Evolutionary conservation across 495 filamentous ascomycete genomes (phyloP), one percentile per base, ranked within the genome.

Genomic region (Penicillium waksmanii): DNA sequence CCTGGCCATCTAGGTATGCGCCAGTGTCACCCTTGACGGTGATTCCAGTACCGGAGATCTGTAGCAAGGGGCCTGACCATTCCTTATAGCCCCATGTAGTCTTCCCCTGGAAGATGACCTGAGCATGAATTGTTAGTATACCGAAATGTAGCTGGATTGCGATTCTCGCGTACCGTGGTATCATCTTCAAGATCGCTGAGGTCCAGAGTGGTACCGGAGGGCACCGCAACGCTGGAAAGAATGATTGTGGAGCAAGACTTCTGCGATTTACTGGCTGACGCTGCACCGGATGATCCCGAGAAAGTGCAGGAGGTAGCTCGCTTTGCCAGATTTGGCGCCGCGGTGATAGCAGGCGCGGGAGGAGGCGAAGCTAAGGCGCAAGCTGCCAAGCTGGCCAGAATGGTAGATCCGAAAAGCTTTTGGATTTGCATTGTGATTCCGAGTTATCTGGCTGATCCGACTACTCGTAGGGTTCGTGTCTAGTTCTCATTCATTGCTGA

Each of bases 1-100:
- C 82, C 46, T 76, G 69, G n/a, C 74, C 70, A 62, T 84, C 70
- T 23, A 84, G 63, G 13, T 73, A 57, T 3, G 72, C 67, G n/a
- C 76, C 80, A 25, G 64, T 64, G n/a, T 73, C 74, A 31, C 76
- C 78, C 35, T 69, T 66, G 42, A 84, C 67, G 12, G 73, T 80
- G 66, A 84, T 82, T 23, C 66, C 61, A 46, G 65, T 81, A 15
- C 82, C 82, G 35, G 73, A 76, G 61, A 84, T 73, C 34, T 71
- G 68, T 52, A 84, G 60, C 9, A 84, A 69, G 7, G 81, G 80
- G 5, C 81, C 82, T 9, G 58, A 35, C 82, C 82, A 84, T 65
- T 83, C 80, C 51, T 80, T 61, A 64, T 85, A 85, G 7, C 78
- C 81, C 56, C 77, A 84, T n/a, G 77, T 81, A 7, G 81, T 83